Evolutionary conservation across 2,329 filamentous ascomycete genomes (phyloP), one percentile per base, ranked within the genome.

Genomic region (Penicillium sp.): DNA sequence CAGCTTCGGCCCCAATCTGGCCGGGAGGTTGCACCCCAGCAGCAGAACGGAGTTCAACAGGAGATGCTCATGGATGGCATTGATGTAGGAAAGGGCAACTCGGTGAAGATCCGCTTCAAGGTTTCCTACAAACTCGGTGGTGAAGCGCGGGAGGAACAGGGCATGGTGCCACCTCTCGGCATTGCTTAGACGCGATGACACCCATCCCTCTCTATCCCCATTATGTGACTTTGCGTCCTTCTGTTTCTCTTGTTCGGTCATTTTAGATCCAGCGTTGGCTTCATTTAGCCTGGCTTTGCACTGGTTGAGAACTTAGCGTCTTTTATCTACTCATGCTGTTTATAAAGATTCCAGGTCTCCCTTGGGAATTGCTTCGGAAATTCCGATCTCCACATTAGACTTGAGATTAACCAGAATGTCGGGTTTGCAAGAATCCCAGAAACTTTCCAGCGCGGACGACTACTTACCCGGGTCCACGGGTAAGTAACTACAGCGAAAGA

Each of bases 21-120:
- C 22, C 87, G 92, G 54, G 82, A 83, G 24, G 83, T 99, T 46
- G 78, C 83, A 16, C 89, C 93, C 1, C 74, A 80, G 11, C 88
- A 91, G 67, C 85, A 87, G 70, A 84, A 83, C 65, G 92, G 92
- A 27, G 87, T 99, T 49, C 89, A 86, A 34, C 94, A 97, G 75
- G 83, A 86, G 16, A 91, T 97, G 59, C 80, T 87, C 44, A 79
- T 97, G 24, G 86, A 91, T 63, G 87, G 91, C 1, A 87, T 91
- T 1, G 86, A 91, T 64, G 77, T 77, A 58, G 81, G 85, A 42
- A 90, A 88, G 68, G 94, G 94, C 1, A 86, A 85, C 53, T 83
- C 80, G n/a, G 87, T 95, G 57, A 96, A 95, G 77, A 84, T 99
- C 76, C 82, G 94, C 59, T 99, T 92, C 90, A 90, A 91, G 65